These are phyloP conservation scores for Cystobasidium onofrii DNA, from an alignment of 768 basidiomycete species.

Conservation along the genomic window DNA sequence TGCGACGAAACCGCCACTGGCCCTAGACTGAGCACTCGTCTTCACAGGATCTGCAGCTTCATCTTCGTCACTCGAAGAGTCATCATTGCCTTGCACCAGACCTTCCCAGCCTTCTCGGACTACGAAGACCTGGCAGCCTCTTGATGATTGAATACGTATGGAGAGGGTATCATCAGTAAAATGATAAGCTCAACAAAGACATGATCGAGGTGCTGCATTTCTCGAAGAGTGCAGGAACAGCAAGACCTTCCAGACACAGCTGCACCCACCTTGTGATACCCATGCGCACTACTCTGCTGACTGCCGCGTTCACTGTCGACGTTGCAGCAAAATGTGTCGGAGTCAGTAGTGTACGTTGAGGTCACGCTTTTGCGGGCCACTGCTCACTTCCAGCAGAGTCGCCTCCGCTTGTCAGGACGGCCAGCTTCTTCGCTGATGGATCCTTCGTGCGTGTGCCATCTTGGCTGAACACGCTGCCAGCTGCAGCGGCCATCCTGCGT, in stretches of 20 bases:
- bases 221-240: not conserved
- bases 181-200: not conserved
- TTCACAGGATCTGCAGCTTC: not conserved
- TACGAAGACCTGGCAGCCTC: conserved; percentile 91
- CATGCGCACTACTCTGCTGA: conserved; percentile 84
- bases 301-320: conserved; percentile 69
- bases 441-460: not conserved
- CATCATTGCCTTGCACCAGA: conserved; percentile 78
- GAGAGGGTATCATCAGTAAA: not conserved
- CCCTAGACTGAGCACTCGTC: conserved; percentile 23
- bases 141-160: conserved; percentile 45
- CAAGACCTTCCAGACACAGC: not conserved
- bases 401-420: conserved; percentile 88
- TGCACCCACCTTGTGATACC: conserved; percentile 72
- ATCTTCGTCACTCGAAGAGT: conserved; percentile 1
- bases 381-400: conserved; percentile 75
- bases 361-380: not conserved
- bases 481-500: not conserved
- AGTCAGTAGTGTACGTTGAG: not conserved
- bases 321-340: not conserved
- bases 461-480: not conserved
- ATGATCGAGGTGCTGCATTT: not conserved
- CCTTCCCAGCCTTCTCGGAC: conserved; percentile 98
- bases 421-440: conserved; percentile 44
- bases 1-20: conserved; percentile 37